Percentiles rank a stretch among this genome's conserved stretches.
phyloP scores from a whole-genome alignment of 2,329 filamentous ascomycete genomes.

The Phialophora expanda region DNA sequence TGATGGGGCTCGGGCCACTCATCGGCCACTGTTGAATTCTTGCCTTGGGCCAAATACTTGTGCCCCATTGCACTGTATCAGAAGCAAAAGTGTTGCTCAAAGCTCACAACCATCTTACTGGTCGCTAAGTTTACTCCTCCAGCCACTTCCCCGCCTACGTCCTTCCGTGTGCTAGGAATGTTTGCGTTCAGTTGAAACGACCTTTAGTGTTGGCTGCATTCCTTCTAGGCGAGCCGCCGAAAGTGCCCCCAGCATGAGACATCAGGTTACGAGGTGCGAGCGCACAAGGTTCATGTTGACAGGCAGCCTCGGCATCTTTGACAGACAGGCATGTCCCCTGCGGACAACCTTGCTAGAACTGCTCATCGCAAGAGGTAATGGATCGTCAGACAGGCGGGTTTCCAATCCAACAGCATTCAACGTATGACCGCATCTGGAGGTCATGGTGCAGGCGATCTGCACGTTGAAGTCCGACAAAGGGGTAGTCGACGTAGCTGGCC shows the following conservation, averaged over 20 bases:
- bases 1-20: not conserved
- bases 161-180: not conserved
- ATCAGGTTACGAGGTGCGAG: not conserved
- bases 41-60: no score
- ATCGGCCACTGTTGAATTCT: no score
- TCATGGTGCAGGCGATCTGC: constrained; percentile 25
- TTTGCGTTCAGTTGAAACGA: not conserved
- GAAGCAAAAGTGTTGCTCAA: not conserved
- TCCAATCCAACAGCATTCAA: constrained; percentile 1
- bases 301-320: not conserved
- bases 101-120: not conserved
- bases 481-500: constrained; percentile 20
- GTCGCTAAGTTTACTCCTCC: not conserved
- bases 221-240: not conserved
- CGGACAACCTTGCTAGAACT: constrained; percentile 8
- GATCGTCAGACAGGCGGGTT: constrained; percentile 14
- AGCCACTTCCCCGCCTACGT: not conserved
- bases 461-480: constrained; percentile 10
- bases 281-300: constrained; percentile 3
- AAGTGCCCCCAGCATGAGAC: not conserved
- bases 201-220: not conserved
- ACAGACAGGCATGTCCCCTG: constrained; percentile 26
- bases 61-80: not conserved
- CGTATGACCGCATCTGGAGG: constrained; percentile 13
- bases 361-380: constrained; percentile 5